Percentiles rank a stretch among this genome's conserved stretches.
Conservation (phyloP, 2,329 filamentous ascomycete genomes). For the Colletotrichum liriopes region DNA sequence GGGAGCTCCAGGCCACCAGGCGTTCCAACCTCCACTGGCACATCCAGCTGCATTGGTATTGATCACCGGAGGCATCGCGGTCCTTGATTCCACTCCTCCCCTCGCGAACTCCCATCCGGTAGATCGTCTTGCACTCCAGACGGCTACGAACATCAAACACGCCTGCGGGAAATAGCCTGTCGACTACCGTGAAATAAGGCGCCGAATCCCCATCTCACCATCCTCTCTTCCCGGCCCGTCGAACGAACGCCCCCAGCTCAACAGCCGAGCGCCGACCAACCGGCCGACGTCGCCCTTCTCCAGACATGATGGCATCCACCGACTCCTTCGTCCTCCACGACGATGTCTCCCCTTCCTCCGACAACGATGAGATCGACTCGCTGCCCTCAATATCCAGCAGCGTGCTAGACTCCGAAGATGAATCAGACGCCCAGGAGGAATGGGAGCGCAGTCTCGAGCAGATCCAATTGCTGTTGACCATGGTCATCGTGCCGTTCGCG, state of each 20-base stretch:
- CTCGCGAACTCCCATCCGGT: constrained; percentile 10
- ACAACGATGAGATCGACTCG: constrained; percentile 74
- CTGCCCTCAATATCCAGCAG: constrained; percentile 73
- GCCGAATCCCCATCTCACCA: constrained; percentile 5
- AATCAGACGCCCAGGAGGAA: constrained; percentile 91
- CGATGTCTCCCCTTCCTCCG: constrained; percentile 58
- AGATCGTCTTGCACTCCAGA: constrained; percentile 14
- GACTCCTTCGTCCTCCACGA: constrained; percentile 69
- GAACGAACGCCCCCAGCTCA: constrained; percentile 2
- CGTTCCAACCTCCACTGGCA: constrained; percentile 15
- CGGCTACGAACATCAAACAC: constrained; percentile 1
- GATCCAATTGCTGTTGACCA: constrained; percentile 90
- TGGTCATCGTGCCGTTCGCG: constrained; percentile 94
- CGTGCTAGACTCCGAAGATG: constrained; percentile 66
- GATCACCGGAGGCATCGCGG: constrained; percentile 34
- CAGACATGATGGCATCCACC: constrained; percentile 53
- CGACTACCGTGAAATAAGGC: constrained; percentile 3
- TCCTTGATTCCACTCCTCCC: constrained; percentile 19
- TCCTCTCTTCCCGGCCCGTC: background rate
- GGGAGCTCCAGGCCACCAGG: constrained; percentile 34
- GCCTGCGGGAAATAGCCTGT: background rate
- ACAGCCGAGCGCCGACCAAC: constrained; percentile 34
- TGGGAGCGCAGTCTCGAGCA: constrained; percentile 97
- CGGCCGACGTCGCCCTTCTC: constrained; percentile 45
- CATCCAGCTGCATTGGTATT: constrained; percentile 18